Evolutionary conservation across 345 rosid genomes (phyloP), one percentile per base, ranked within the genome.

Genomic region (Crucihimalaya himalaica): DNA sequence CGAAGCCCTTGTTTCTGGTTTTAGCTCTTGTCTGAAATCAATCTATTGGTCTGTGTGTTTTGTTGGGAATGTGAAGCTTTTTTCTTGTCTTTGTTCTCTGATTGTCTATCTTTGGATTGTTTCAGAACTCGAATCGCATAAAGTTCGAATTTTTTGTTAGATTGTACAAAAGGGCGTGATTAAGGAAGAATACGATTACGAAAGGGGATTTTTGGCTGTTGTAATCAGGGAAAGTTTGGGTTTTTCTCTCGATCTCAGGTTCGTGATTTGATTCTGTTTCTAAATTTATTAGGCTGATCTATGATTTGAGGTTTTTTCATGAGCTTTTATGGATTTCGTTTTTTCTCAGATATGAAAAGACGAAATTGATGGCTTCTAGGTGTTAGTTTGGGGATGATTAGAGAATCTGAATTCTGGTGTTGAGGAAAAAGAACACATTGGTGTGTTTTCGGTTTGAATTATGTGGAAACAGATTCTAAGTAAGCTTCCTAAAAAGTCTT

Each of bases 401-500:
- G 43, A 69, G 75, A 63, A 76, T 63, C 75, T 77, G 46, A 63
- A 35, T 8, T 58, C 32, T 35, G 34, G 47, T 71, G 58, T 64
- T 71, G 46, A 72, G 71, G 21, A 10, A 0, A 55, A 43, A 53
- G 6, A 59, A 59, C 19, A 8, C 15, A 34, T 34, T 34, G 62
- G 8, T 57, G 63, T 32, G 43, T 18, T 18, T 57, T 3, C 5
- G 43, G 21, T 57, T 50, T 76, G 60, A 79, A 79, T 52, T 68
- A 90, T 93, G 98, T 71, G 92, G 79, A 90, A 84, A 68, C 92
- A 90, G 81, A 84, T 93, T 76, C 82, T 93, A 8, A 84, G 86
- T 48, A 90, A 88, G 90, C 88, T 93, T 79, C 98, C 98, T 1
- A 84, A 87, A 51, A 93, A 93, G 85, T 89, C 91, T 14, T 87